phyloP scores from a whole-genome alignment of 1,284 basidiomycete species.

The Lignosus rhinocerotis region DNA sequence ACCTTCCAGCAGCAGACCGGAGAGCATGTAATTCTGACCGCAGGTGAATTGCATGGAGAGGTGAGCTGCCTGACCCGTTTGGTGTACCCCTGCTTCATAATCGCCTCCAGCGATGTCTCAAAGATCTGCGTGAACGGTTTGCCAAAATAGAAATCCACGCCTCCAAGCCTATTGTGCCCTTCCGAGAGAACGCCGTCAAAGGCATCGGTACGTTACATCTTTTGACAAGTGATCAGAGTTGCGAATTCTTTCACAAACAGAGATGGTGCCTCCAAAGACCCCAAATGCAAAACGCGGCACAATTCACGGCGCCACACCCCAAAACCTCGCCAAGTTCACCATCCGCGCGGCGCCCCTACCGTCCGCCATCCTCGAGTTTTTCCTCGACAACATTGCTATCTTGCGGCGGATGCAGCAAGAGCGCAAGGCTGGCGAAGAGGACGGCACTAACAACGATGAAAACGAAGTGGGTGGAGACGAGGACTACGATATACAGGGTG shows the following conservation, averaged over 20 bases:
- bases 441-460: slow-evolving; percentile 37
- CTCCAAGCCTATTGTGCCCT: slow-evolving; percentile 96
- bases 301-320: slow-evolving; percentile 67
- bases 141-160: slow-evolving; percentile 91
- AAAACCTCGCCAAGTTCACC: slow-evolving; percentile 80
- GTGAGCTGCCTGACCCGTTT: slow-evolving; percentile 40
- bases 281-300: slow-evolving; percentile 77
- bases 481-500: slow-evolving; percentile 54
- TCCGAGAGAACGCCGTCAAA: slow-evolving; percentile 92
- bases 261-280: slow-evolving; percentile 89
- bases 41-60: slow-evolving; percentile 96
- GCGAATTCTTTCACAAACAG: slow-evolving; percentile 35
- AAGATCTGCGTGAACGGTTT: slow-evolving; percentile 94
- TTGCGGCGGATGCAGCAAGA: slow-evolving; percentile 58
- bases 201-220: slow-evolving; percentile 56
- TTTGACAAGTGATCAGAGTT: neutral
- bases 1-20: slow-evolving; percentile 97
- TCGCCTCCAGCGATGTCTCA: slow-evolving; percentile 78
- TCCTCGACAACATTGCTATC: slow-evolving; percentile 71
- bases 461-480: slow-evolving; percentile 35
- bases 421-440: slow-evolving; percentile 37
- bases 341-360: slow-evolving; percentile 86
- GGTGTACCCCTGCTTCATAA: neutral
- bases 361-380: slow-evolving; percentile 63
- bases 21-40: slow-evolving; percentile 96